Evolutionary conservation across 768 basidiomycete genomes (phyloP), one percentile per base, ranked within the genome.

Genomic region (Collybiopsis confluens): DNA sequence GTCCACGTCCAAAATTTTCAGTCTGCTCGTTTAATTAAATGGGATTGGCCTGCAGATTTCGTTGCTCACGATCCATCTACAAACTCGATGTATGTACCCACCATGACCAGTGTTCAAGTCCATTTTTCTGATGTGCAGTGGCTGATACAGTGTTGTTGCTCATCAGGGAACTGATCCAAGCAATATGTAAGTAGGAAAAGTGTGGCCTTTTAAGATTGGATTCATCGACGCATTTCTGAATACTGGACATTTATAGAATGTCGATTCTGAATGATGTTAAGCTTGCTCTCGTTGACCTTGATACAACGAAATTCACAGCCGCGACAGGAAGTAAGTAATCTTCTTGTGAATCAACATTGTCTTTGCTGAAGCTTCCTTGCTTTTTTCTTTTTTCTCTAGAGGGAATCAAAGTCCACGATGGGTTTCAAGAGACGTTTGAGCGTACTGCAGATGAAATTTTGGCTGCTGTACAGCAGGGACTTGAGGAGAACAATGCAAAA

Each of bases 101-200:
- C n/a, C n/a, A n/a, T n/a, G n/a, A n/a, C n/a, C n/a, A n/a, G n/a
- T n/a, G n/a, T n/a, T n/a, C n/a, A n/a, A n/a, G n/a, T n/a, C n/a
- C n/a, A n/a, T n/a, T n/a, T n/a, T n/a, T n/a, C n/a, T n/a, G n/a
- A n/a, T n/a, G n/a, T n/a, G n/a, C n/a, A n/a, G n/a, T n/a, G n/a
- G n/a, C n/a, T n/a, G n/a, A n/a, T n/a, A n/a, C n/a, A n/a, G n/a
- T 52, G 68, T 74, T 28, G 70, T 77, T 11, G 71, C 73, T 18
- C 74, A 77, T 52, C 64, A 75, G 49, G 75, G 74, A 16, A 75
- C 74, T 10, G 61, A 73, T 38, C 56, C 66, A 11, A 38, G 55
- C 1, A 68, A 66, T 45, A 48, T 70, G 72, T 70, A 28, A 23
- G 3, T 16, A 28, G 21, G 43, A 20, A n/a, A n/a, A n/a, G n/a